A percentile compares a stretch with the other conserved stretches of the same genome.
Evolutionary conservation across 306 rosid genomes (phyloP).

Genomic region (Potentilla sterilis): DNA sequence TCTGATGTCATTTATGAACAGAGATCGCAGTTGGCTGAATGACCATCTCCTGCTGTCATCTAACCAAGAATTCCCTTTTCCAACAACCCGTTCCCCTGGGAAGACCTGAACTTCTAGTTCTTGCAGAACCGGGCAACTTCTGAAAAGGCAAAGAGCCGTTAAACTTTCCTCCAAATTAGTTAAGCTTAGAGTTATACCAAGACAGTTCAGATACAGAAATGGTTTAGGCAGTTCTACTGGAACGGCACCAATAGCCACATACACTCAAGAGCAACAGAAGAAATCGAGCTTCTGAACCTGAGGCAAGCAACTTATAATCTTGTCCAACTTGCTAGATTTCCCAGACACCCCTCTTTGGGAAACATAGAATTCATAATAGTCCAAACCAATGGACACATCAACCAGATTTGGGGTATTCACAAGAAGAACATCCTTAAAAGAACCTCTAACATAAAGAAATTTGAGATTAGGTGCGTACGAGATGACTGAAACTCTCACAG

Average conservation of each 20-base stretch:
- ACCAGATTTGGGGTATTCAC: slow-evolving; percentile 2
- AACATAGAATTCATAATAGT: background rate
- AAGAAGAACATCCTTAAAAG: background rate
- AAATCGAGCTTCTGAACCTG: background rate
- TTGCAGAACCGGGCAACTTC: background rate
- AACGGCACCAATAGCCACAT: slow-evolving; percentile 3
- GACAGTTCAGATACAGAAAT: background rate
- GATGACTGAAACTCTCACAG: background rate
- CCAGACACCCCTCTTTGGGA: background rate
- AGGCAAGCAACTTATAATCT: background rate
- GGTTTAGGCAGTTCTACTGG: background rate
- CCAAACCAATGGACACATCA: background rate
- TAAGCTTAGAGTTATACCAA: background rate
- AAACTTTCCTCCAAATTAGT: background rate
- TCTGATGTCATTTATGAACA: slow-evolving; percentile 38
- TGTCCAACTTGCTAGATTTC: background rate
- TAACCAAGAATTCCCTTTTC: slow-evolving; percentile 25
- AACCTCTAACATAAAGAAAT: background rate
- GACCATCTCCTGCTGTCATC: slow-evolving; percentile 27
- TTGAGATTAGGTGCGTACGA: background rate
- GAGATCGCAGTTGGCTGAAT: slow-evolving; percentile 35
- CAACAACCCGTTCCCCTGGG: background rate
- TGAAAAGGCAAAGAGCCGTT: background rate
- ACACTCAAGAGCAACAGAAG: background rate
- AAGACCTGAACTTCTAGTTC: background rate